phyloP scores from a whole-genome alignment of 2,329 filamentous ascomycete species.

The Aspergillus carbonarius region DNA sequence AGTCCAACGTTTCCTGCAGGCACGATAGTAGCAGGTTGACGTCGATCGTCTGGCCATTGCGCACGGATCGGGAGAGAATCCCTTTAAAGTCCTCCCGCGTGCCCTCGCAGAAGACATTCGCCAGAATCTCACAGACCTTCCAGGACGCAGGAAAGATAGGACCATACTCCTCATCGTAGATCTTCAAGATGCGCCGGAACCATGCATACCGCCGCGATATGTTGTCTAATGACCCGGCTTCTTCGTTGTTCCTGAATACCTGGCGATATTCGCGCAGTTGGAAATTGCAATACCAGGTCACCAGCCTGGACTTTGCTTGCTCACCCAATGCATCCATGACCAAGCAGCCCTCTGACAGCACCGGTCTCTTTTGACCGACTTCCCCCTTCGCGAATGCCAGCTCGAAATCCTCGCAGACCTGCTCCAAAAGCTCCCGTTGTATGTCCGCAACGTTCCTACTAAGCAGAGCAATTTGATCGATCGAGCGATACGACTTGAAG shows the following conservation, averaged over 20 bases:
- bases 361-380: slow-evolving; percentile 65
- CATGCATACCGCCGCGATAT: slow-evolving; percentile 92
- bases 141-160: slow-evolving; percentile 82
- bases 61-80: slow-evolving; percentile 84
- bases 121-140: slow-evolving; percentile 86
- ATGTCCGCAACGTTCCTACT: slow-evolving; percentile 91
- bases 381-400: slow-evolving; percentile 89
- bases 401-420: slow-evolving; percentile 99
- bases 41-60: slow-evolving; percentile 76
- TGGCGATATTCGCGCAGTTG: slow-evolving; percentile 93
- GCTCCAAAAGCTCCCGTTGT: slow-evolving; percentile 87
- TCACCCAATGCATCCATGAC: slow-evolving; percentile 96
- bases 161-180: slow-evolving; percentile 90
- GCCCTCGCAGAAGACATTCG: slow-evolving; percentile 90
- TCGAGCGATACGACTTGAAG: slow-evolving; percentile 96
- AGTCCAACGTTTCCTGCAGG: slow-evolving; percentile 92
- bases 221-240: slow-evolving; percentile 94
- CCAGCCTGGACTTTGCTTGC: slow-evolving; percentile 72
- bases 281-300: slow-evolving; percentile 98
- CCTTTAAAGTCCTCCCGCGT: slow-evolving; percentile 94
- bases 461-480: slow-evolving; percentile 93
- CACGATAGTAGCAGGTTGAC: slow-evolving; percentile 87
- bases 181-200: slow-evolving; percentile 95
- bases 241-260: slow-evolving; percentile 93
- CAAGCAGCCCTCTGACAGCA: slow-evolving; percentile 80